Conservation (phyloP, 768 basidiomycete species). For the Heimioporus sp. region DNA sequence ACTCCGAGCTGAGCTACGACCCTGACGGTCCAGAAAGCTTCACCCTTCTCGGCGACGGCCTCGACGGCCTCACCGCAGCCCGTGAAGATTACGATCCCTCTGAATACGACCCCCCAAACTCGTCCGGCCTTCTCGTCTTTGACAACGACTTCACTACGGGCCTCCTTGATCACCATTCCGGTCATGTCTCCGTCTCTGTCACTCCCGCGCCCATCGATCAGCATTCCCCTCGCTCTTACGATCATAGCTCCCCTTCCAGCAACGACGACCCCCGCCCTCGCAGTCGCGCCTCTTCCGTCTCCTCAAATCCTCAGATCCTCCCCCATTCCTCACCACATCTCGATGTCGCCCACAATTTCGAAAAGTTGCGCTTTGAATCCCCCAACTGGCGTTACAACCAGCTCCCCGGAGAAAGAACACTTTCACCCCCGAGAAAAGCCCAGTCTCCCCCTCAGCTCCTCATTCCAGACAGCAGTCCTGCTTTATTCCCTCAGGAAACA, state of each 20-base stretch:
- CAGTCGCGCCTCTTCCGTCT: conserved; percentile 66
- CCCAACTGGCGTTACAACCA: conserved; percentile 54
- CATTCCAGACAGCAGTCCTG: conserved; percentile 55
- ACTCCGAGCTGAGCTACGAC: conserved; percentile 63
- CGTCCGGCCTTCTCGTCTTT: conserved; percentile 55
- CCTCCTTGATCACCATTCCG: conserved; percentile 24
- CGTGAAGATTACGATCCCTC: conserved; percentile 66
- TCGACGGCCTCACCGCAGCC: conserved; percentile 31
- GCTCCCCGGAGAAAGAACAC: conserved; percentile 41
- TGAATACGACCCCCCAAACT: conserved; percentile 64
- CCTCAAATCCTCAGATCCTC: conserved; percentile 48
- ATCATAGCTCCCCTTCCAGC: conserved; percentile 65
- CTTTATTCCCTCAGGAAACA: conserved; percentile 38
- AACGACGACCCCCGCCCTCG: conserved; percentile 51
- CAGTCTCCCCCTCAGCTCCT: conserved; percentile 61
- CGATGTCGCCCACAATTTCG: conserved; percentile 55
- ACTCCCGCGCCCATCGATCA: conserved; percentile 36
- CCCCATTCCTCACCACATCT: conserved; percentile 54
- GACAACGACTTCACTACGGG: conserved; percentile 43
- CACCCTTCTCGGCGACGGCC: conserved; percentile 49
- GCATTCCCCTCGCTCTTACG: conserved; percentile 46
- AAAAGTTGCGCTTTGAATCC: conserved; percentile 62
- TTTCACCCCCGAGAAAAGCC: conserved; percentile 48
- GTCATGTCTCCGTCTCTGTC: conserved; percentile 39
- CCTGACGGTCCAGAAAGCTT: conserved; percentile 48